Percentiles rank a stretch among this genome's conserved stretches.
Conservation (phyloP, 2,329 filamentous ascomycete genomes). For the Ophiostoma novo-ulmi region DNA sequence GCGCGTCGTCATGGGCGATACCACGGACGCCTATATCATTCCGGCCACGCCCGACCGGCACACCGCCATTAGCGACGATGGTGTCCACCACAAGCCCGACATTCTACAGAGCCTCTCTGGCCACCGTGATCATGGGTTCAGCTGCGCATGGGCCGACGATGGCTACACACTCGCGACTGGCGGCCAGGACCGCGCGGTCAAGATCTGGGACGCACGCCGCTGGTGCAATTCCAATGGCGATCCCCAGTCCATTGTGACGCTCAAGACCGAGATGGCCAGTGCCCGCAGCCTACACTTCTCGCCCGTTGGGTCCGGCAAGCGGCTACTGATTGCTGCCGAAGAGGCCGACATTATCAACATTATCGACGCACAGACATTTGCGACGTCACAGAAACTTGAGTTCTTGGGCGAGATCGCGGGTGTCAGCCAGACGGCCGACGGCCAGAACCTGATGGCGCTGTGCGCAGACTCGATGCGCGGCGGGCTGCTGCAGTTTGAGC, state of each 20-base stretch:
- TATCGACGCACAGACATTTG: conserved; percentile 61
- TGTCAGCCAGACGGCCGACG: conserved; percentile 54
- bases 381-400: conserved; percentile 63
- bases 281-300: conserved; percentile 67
- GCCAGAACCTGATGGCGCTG: conserved; percentile 61
- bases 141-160: conserved; percentile 74
- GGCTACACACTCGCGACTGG: conserved; percentile 72
- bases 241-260: conserved; percentile 47
- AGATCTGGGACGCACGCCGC: conserved; percentile 70
- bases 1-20: conserved; percentile 68
- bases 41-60: conserved; percentile 58
- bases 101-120: conserved; percentile 54
- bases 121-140: conserved; percentile 67
- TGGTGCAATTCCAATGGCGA: conserved; percentile 40
- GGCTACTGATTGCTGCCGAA: conserved; percentile 66
- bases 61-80: not conserved
- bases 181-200: conserved; percentile 67
- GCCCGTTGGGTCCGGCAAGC: conserved; percentile 61
- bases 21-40: conserved; percentile 59
- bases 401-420: conserved; percentile 73
- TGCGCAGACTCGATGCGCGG: conserved; percentile 62
- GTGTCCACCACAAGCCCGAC: conserved; percentile 31
- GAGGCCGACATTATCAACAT: conserved; percentile 69
- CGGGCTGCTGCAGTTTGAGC: conserved; percentile 60
- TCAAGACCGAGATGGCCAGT: conserved; percentile 63